Percentiles rank a stretch among this genome's conserved stretches.
Conservation (phyloP, 257 asterid species). For the Paraleonurus japonicus region DNA sequence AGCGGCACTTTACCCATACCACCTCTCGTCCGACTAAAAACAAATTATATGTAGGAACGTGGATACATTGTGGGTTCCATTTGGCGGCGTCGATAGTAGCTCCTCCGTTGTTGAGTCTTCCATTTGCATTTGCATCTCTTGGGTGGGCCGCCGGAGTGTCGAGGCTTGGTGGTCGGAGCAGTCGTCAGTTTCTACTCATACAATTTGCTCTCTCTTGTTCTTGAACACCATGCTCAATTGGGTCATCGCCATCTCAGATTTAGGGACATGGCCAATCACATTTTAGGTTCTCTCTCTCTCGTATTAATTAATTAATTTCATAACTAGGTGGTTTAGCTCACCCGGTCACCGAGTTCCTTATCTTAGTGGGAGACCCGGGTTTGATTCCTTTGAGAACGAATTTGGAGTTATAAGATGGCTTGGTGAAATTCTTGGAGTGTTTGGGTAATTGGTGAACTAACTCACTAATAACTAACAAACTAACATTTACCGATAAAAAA, state of each 20-base stretch:
- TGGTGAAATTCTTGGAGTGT: no score
- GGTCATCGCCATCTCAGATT: constrained; percentile 76
- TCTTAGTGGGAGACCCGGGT: no score
- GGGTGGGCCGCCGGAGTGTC: constrained; percentile 76
- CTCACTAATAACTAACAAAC: no score
- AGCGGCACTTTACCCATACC: no score
- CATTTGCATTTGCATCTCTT: constrained; percentile 70
- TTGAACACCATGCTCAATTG: constrained; percentile 66
- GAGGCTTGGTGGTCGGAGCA: constrained; percentile 56
- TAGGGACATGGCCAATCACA: constrained; percentile 76
- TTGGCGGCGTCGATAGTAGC: constrained; percentile 91
- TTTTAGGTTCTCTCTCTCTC: constrained; percentile 46
- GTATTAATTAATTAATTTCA: no score
- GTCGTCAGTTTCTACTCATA: constrained; percentile 70
- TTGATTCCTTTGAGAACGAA: no score
- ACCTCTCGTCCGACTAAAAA: no score
- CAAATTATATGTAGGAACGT: constrained; percentile 43
- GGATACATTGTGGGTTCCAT: constrained; percentile 86
- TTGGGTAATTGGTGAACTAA: no score
- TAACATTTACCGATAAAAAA: no score
- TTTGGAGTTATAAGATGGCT: no score
- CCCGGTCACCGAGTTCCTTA: no score
- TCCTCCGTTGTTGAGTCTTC: constrained; percentile 77
- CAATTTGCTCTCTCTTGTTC: constrained; percentile 64
- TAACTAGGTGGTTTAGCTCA: no score